Base-by-base conservation (phyloP, 257 asterid genomes). In the Plantago ovata region DNA sequence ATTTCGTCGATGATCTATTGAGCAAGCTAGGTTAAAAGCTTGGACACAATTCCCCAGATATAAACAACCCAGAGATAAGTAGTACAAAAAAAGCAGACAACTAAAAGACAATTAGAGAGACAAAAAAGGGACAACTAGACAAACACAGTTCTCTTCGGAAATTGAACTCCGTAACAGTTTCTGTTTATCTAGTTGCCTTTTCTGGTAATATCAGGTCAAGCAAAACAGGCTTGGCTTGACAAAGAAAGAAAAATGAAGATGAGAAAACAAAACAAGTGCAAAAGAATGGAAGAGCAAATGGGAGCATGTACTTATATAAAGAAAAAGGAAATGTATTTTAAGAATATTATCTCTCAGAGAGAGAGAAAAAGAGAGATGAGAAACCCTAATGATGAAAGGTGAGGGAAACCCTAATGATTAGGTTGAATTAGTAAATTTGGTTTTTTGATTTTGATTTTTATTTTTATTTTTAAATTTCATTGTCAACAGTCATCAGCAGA, bases 311-410 rank as follows among this genome's bases (percentile, higher is more conserved):
- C 73, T 59, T 78, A 64, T 70, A 77, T 80, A 77, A 63, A 53
- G 58, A 60, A 50, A 46, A 23, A 36, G 21, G n/a, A 65, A 21
- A 33, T 22, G 36, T 28, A 28, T n/a, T n/a, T n/a, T n/a, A 28
- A 28, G 7, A 28, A 28, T 28, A 4, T 28, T 28, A 28, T 28
- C 36, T 28, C 7, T n/a, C n/a, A n/a, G 36, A 59, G 49, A 62
- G 60, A 33, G 39, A 40, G 58, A 69, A 42, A 59, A 13, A 49
- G 47, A 56, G 54, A 38, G 52, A 55, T 45, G 22, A 48, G 28
- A 79, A 72, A 66, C 80, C 87, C 86, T 79, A 79, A 84, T 84
- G 70, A 84, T 77, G 72, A 75, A 70, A 57, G 78, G 69, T 47
- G 20, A 66, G 69, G 61, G 60, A 55, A 49, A 21, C 55, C 22